phyloP scores from a whole-genome alignment of 163 green algal genomes.

The Scenedesmus sp. region DNA sequence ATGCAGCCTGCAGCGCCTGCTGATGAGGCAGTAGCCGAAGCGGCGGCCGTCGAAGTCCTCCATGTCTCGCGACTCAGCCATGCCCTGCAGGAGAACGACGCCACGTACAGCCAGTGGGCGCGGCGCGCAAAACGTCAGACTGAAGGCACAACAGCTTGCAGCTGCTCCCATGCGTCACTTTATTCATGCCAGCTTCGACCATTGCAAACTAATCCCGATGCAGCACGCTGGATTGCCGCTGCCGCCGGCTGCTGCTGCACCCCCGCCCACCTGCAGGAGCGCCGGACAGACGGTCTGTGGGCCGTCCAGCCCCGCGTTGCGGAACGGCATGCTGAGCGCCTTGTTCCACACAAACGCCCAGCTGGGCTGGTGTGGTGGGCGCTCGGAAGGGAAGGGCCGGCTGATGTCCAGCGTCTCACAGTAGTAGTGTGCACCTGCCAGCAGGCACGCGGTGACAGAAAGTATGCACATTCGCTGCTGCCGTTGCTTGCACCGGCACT shows the following conservation, averaged over 20 bases:
- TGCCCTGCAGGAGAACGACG: slow-evolving; percentile 69
- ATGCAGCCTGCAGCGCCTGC: slow-evolving; percentile 86
- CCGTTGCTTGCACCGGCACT: not conserved
- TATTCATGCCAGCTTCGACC: too few species aligned
- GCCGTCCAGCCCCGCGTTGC: slow-evolving; percentile 71
- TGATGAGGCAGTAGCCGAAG: slow-evolving; percentile 84
- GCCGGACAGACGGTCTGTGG: slow-evolving; percentile 80
- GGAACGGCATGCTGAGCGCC: slow-evolving; percentile 86
- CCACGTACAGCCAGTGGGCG: not conserved
- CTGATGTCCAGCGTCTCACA: slow-evolving; percentile 96
- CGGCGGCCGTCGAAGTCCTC: slow-evolving; percentile 72
- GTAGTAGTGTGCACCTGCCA: slow-evolving; percentile 89
- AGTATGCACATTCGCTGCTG: not conserved
- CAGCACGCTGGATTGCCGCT: not conserved
- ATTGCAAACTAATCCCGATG: not conserved
- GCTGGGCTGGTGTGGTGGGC: slow-evolving; percentile 64
- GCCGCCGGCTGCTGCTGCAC: not conserved
- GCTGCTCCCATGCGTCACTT: not conserved
- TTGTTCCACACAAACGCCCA: slow-evolving; percentile 98
- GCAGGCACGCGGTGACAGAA: not conserved
- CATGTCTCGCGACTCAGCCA: slow-evolving; percentile 87
- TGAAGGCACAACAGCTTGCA: not conserved
- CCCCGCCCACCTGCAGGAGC: slow-evolving; percentile 85
- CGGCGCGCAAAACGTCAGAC: not conserved
- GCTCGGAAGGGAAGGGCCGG: slow-evolving; percentile 89